Evolutionary conservation across 148 eudicot genomes (phyloP).

Genomic region (Hydrangea macrophylla): DNA sequence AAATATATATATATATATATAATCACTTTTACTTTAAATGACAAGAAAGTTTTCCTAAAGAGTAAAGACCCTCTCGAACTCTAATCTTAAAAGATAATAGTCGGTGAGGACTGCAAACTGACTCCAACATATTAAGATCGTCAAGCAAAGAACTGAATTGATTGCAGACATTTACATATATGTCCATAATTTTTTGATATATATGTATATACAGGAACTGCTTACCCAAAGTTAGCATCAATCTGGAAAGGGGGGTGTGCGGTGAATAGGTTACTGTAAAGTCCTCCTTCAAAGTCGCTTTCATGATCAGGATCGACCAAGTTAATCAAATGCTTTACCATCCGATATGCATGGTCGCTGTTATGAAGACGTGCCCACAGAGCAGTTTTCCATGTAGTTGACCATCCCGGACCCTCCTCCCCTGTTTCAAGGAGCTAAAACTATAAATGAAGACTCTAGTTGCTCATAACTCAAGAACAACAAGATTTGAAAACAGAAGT

Average conservation of each 20-base stretch:
- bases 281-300: constrained; percentile 63
- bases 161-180: not conserved
- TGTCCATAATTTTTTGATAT: not conserved
- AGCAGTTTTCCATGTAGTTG: constrained; percentile 79
- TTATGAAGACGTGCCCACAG: constrained; percentile 71
- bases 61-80: no score
- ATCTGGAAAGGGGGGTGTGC: constrained; percentile 96
- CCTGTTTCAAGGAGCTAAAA: constrained; percentile 26
- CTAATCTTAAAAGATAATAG: no score
- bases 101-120: no score
- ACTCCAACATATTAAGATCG: no score
- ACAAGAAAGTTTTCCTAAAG: no score
- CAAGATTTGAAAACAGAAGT: not conserved
- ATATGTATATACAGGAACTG: not conserved
- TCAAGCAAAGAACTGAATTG: not conserved
- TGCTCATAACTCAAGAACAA: not conserved
- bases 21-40: no score
- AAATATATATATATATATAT: no score
- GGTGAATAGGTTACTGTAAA: constrained; percentile 75
- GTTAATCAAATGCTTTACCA: constrained; percentile 74
- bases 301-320: constrained; percentile 74
- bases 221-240: constrained; percentile 82
- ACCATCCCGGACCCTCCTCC: constrained; percentile 92
- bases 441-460: not conserved
- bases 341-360: constrained; percentile 63